These are phyloP conservation scores for Heliamphora exappendiculata DNA, from an alignment of 148 eudicot species.

Conservation along the genomic window DNA sequence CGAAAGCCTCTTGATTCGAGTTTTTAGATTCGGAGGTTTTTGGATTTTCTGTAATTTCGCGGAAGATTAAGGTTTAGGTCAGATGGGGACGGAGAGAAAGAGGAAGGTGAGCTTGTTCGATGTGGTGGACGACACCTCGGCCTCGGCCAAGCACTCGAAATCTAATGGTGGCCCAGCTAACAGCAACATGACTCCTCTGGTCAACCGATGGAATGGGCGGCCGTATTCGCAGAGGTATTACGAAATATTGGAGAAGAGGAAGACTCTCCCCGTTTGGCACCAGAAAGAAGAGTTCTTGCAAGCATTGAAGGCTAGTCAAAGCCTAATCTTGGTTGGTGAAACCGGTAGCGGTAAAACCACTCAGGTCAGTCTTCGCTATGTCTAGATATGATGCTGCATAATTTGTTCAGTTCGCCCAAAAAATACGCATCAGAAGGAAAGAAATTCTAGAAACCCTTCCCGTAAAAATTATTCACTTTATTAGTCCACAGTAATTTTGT, in stretches of 20 bases:
- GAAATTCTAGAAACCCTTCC: too few species aligned
- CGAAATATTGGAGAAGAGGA: conserved; percentile 85
- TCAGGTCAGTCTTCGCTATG: conserved; percentile 43
- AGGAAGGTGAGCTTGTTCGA: conserved; percentile 90
- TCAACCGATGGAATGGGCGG: conserved; percentile 74
- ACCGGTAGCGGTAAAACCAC: conserved; percentile 99
- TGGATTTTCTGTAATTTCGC: neutral
- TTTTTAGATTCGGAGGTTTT: neutral
- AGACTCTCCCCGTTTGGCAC: conserved; percentile 86
- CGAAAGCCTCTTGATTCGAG: neutral
- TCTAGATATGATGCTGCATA: neutral
- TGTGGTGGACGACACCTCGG: conserved; percentile 59
- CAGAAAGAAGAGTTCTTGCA: conserved; percentile 80
- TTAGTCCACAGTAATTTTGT: too few species aligned
- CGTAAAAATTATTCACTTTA: too few species aligned
- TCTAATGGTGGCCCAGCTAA: conserved; percentile 32
- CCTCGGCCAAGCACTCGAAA: conserved; percentile 24
- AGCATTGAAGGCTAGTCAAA: conserved; percentile 54
- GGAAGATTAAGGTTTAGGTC: neutral
- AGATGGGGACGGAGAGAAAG: conserved; percentile 85
- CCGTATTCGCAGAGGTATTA: conserved; percentile 56
- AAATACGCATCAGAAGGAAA: neutral
- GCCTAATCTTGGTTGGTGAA: conserved; percentile 81
- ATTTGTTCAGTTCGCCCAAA: neutral
- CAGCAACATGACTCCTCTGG: conserved; percentile 6